These are phyloP conservation scores for Phytophthora constricta DNA, from an alignment of 352 stramenopile species.

Conservation along the genomic window DNA sequence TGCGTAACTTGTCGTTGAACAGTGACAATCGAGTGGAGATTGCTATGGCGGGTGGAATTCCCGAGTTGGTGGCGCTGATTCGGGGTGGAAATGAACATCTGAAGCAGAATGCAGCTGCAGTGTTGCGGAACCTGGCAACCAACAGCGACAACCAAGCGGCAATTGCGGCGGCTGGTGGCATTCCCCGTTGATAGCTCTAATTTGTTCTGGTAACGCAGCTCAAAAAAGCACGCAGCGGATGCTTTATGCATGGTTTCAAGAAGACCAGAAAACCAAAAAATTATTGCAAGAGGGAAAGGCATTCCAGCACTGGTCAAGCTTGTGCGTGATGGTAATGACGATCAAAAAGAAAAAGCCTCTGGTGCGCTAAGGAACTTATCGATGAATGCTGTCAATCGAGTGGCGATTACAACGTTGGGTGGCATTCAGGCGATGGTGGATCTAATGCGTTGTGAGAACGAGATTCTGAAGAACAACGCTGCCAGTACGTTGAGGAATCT, in stretches of 20 bases:
- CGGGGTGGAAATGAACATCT: conserved; percentile 4
- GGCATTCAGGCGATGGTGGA: not conserved
- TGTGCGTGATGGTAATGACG: not conserved
- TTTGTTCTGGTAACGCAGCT: no score
- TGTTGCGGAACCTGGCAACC: not conserved
- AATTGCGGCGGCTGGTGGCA: not conserved
- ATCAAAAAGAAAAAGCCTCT: not conserved
- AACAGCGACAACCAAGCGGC: not conserved
- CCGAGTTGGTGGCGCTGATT: conserved; percentile 8
- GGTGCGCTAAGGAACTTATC: not conserved
- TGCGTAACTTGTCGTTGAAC: conserved; percentile 9
- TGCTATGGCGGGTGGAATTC: conserved; percentile 5
- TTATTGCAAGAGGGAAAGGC: no score
- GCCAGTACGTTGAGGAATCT: conserved; percentile 7
- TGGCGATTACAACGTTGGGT: not conserved
- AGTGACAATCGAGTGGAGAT: conserved; percentile 13
- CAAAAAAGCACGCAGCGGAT: no score
- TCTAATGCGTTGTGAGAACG: not conserved
- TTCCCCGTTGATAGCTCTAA: no score
- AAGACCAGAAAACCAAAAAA: no score
- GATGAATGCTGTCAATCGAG: not conserved
- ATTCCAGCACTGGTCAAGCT: not conserved
- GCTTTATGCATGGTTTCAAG: no score
- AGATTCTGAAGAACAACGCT: conserved; percentile 4
- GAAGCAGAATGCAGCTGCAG: not conserved